phyloP scores from a whole-genome alignment of 2,329 filamentous ascomycete genomes.

The Fusarium piperis region DNA sequence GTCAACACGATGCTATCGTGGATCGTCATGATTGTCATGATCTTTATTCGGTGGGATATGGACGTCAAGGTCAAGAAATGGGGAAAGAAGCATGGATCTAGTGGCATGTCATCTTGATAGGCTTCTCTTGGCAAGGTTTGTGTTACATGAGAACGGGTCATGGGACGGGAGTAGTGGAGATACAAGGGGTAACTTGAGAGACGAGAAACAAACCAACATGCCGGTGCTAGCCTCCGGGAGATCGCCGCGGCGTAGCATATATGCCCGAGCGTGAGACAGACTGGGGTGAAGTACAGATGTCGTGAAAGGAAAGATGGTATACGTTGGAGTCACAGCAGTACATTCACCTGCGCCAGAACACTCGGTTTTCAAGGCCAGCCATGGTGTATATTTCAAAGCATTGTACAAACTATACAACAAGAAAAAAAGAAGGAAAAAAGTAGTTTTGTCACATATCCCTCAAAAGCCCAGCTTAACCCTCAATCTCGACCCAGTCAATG shows the following conservation, averaged over 20 bases:
- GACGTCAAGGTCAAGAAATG: slow-evolving; percentile 24
- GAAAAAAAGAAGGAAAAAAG: background rate
- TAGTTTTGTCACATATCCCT: background rate
- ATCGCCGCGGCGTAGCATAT: no score
- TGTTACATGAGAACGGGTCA: background rate
- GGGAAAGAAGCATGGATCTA: slow-evolving; percentile 21
- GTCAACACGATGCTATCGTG: slow-evolving; percentile 21
- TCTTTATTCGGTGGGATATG: slow-evolving; percentile 33
- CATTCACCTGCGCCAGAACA: background rate
- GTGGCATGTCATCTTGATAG: slow-evolving; percentile 1
- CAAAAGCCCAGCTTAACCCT: background rate
- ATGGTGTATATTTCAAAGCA: background rate
- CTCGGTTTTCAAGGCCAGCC: background rate
- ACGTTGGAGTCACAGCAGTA: background rate
- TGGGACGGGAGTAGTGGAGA: background rate
- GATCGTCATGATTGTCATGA: slow-evolving; percentile 32
- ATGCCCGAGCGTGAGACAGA: background rate
- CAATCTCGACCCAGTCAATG: slow-evolving; percentile 31
- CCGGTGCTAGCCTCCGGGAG: background rate
- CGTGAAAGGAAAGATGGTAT: background rate
- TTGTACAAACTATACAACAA: background rate
- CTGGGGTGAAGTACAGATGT: background rate
- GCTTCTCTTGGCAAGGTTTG: background rate
- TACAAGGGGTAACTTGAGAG: background rate
- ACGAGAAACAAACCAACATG: background rate